These are phyloP conservation scores for Endothia cerciana DNA, from an alignment of 2,329 filamentous ascomycete genomes.

Conservation along the genomic window DNA sequence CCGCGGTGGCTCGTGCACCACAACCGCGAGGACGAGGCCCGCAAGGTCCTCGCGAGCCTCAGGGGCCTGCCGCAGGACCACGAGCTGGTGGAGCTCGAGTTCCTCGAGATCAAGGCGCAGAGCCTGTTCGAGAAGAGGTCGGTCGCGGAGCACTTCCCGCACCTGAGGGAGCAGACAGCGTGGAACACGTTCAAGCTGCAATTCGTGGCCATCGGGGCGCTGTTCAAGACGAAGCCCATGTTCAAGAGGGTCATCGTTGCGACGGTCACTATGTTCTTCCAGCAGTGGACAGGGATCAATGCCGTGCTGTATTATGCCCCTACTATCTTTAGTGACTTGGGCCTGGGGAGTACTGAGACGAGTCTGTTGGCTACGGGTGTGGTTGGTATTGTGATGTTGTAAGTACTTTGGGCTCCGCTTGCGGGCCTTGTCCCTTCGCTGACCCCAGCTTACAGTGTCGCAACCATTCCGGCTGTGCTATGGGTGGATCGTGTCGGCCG, in stretches of 20 bases:
- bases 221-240: conserved; percentile 69
- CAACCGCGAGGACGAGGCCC: conserved; percentile 69
- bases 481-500: conserved; percentile 68
- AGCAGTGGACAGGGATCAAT: conserved; percentile 42
- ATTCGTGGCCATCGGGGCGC: conserved; percentile 66
- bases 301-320: conserved; percentile 71
- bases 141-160: conserved; percentile 68
- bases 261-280: conserved; percentile 65
- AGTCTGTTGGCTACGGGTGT: conserved; percentile 72
- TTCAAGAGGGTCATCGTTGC: conserved; percentile 68
- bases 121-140: conserved; percentile 76
- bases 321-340: conserved; percentile 69
- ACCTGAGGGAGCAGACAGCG: conserved; percentile 60
- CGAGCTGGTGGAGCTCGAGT: conserved; percentile 74
- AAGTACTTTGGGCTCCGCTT: background rate
- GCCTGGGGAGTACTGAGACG: conserved; percentile 54
- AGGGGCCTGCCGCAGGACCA: conserved; percentile 65
- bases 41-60: conserved; percentile 64
- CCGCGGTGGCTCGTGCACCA: conserved; percentile 78
- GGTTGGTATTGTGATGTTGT: conserved; percentile 71
- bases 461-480: conserved; percentile 68
- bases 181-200: conserved; percentile 71
- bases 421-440: background rate
- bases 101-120: conserved; percentile 82
- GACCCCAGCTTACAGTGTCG: conserved; percentile 40